phyloP scores from a whole-genome alignment of 768 basidiomycete species.

The Russula abietina region DNA sequence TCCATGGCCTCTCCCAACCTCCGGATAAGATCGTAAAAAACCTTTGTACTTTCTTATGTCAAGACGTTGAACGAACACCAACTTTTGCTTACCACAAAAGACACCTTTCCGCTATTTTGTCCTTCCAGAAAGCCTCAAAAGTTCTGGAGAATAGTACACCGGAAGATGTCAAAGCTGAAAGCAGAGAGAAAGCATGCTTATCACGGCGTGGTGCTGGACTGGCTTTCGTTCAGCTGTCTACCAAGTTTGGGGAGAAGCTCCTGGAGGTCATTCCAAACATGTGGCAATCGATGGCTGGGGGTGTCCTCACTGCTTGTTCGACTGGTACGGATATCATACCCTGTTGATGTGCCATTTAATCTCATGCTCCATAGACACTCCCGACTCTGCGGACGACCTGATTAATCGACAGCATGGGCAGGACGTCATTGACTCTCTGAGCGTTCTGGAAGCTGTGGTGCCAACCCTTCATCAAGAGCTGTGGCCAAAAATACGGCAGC shows the following conservation, averaged over 20 bases:
- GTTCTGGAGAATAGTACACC: slow-evolving; percentile 34
- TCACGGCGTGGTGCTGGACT: slow-evolving; percentile 81
- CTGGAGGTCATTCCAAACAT: slow-evolving; percentile 83
- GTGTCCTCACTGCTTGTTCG: slow-evolving; percentile 61
- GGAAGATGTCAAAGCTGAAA: slow-evolving; percentile 39
- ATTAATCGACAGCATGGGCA: slow-evolving; percentile 77
- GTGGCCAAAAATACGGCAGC: slow-evolving; percentile 57
- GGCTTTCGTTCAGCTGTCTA: slow-evolving; percentile 75
- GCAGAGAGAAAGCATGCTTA: slow-evolving; percentile 64
- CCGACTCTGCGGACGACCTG: slow-evolving; percentile 52
- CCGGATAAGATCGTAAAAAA: slow-evolving; percentile 97
- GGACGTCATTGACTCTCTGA: slow-evolving; percentile 87
- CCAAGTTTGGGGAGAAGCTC: slow-evolving; percentile 64
- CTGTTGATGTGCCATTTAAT: neutral
- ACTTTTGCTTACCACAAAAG: slow-evolving; percentile 70
- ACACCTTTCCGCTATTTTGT: slow-evolving; percentile 65
- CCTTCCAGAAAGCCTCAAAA: slow-evolving; percentile 48
- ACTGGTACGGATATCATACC: slow-evolving; percentile 44
- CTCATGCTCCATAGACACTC: slow-evolving; percentile 30
- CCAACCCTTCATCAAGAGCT: slow-evolving; percentile 68
- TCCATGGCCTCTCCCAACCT: slow-evolving; percentile 69
- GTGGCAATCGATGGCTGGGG: slow-evolving; percentile 89
- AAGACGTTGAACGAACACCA: slow-evolving; percentile 84
- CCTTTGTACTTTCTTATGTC: slow-evolving; percentile 92
- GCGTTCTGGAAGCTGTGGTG: slow-evolving; percentile 77